A percentile compares a stretch with the other conserved stretches of the same genome.
phyloP scores from a whole-genome alignment of 768 basidiomycete species.

The Rhizopogon salebrosus region DNA sequence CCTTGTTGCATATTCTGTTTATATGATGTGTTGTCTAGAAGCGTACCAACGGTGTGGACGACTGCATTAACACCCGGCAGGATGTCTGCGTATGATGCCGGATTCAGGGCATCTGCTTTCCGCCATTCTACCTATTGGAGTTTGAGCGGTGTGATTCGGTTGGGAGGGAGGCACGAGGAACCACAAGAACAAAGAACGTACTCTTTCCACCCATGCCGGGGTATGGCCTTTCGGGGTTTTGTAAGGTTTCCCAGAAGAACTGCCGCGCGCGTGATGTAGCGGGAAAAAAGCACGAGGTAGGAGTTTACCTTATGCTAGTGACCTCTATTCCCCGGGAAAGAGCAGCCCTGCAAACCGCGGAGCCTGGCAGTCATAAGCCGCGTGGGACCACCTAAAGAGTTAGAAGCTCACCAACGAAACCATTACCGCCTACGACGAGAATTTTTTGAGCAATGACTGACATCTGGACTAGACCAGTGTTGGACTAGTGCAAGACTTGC shows the following conservation, averaged over 20 bases:
- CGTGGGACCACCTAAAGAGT: background rate
- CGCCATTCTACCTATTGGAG: slow-evolving; percentile 77
- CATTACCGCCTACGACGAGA: slow-evolving; percentile 97
- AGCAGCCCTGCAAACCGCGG: slow-evolving; percentile 88
- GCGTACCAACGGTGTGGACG: slow-evolving; percentile 90
- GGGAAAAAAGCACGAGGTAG: slow-evolving; percentile 5
- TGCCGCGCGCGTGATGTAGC: slow-evolving; percentile 22
- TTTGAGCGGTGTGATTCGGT: slow-evolving; percentile 7
- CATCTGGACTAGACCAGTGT: background rate
- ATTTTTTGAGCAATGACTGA: slow-evolving; percentile 46
- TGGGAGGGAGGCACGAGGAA: slow-evolving; percentile 8
- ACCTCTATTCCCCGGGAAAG: slow-evolving; percentile 81
- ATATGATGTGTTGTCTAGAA: slow-evolving; percentile 78
- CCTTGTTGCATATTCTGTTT: slow-evolving; percentile 66
- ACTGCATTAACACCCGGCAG: slow-evolving; percentile 68
- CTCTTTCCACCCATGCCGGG: slow-evolving; percentile 81
- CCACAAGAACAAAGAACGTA: too few species aligned
- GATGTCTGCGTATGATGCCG: slow-evolving; percentile 64
- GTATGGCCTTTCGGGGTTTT: slow-evolving; percentile 84
- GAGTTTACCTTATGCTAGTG: slow-evolving; percentile 74
- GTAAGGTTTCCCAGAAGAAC: slow-evolving; percentile 85
- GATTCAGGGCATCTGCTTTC: slow-evolving; percentile 75
- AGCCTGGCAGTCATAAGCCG: slow-evolving; percentile 51
- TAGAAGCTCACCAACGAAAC: slow-evolving; percentile 76
- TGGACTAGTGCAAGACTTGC: background rate